Evolutionary conservation across 129 eudicot genomes (phyloP).

Genomic region (Chrysanthemum makinoi): DNA sequence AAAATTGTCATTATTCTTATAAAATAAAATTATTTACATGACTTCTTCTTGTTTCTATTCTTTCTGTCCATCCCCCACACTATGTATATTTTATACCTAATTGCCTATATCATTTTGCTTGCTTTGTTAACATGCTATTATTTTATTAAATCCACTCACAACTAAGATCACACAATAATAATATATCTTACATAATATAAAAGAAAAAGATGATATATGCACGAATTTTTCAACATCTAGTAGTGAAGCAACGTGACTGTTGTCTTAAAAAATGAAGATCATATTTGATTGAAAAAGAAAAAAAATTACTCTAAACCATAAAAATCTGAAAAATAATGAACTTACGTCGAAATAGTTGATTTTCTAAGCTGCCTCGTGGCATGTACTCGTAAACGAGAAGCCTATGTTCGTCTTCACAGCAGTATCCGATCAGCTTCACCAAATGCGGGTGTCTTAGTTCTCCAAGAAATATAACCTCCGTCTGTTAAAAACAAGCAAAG

Average conservation of each 20-base stretch:
- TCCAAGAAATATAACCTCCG: conserved; percentile 88
- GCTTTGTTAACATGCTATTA: conserved; percentile 16
- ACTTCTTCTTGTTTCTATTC: conserved; percentile 5
- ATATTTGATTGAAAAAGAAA: too few species aligned
- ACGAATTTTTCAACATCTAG: too few species aligned
- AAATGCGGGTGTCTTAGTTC: conserved; percentile 81
- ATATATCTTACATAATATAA: background rate
- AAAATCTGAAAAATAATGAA: background rate
- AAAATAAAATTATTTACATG: conserved; percentile 10
- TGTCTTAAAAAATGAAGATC: too few species aligned
- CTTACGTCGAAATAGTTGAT: conserved; percentile 91
- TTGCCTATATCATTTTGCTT: background rate
- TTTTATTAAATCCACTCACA: background rate
- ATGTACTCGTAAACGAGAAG: conserved; percentile 81
- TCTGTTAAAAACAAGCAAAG: conserved; percentile 31
- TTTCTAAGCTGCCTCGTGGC: conserved; percentile 95
- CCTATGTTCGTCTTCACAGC: conserved; percentile 89
- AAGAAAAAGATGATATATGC: background rate
- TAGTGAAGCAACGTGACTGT: too few species aligned
- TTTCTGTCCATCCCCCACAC: background rate
- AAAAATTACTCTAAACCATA: too few species aligned
- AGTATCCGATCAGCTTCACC: conserved; percentile 92
- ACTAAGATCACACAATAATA: too few species aligned
- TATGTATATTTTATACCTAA: background rate
- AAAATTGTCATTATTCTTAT: conserved; percentile 2